Conservation (phyloP, 495 filamentous ascomycete genomes). For the Polyplosphaeria fusca region DNA sequence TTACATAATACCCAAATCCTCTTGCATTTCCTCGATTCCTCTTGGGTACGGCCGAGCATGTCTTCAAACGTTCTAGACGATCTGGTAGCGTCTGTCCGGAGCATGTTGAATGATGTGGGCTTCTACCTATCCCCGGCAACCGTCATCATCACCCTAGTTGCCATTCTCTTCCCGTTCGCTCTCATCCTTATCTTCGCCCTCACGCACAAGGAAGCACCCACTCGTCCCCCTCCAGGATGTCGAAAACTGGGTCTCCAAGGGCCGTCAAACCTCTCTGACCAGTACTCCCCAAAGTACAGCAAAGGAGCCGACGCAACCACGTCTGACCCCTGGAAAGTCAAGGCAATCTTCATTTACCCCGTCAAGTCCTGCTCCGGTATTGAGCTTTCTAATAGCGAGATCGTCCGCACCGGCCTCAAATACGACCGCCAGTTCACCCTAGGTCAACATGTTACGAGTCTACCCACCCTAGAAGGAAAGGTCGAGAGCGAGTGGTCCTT, state of each 20-base stretch:
- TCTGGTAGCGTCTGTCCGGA: neutral
- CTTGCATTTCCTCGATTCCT: neutral
- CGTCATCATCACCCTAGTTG: constrained; percentile 15
- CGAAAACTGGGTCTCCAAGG: constrained; percentile 23
- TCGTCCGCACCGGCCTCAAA: constrained; percentile 69
- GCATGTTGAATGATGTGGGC: constrained; percentile 2
- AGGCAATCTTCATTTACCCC: constrained; percentile 82
- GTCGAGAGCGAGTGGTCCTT: constrained; percentile 65
- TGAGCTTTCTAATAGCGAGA: constrained; percentile 63
- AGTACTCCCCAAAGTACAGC: constrained; percentile 22
- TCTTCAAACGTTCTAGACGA: constrained; percentile 6
- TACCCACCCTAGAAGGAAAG: constrained; percentile 37
- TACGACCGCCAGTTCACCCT: constrained; percentile 86
- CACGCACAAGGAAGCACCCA: constrained; percentile 7
- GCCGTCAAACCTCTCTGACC: constrained; percentile 27
- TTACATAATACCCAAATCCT: too few relatives aligned
- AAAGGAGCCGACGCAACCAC: constrained; percentile 4
- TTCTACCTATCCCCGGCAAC: constrained; percentile 1
- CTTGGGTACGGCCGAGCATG: neutral
- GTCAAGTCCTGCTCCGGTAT: constrained; percentile 84
- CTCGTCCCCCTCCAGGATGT: constrained; percentile 27
- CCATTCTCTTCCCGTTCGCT: constrained; percentile 10
- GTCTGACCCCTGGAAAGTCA: constrained; percentile 54
- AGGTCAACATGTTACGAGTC: constrained; percentile 58
- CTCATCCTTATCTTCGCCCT: constrained; percentile 12